Percentiles rank a stretch among this genome's conserved stretches.
These are phyloP conservation scores for Podaxis sp. DNA, from an alignment of 768 basidiomycete species.

Conservation along the genomic window DNA sequence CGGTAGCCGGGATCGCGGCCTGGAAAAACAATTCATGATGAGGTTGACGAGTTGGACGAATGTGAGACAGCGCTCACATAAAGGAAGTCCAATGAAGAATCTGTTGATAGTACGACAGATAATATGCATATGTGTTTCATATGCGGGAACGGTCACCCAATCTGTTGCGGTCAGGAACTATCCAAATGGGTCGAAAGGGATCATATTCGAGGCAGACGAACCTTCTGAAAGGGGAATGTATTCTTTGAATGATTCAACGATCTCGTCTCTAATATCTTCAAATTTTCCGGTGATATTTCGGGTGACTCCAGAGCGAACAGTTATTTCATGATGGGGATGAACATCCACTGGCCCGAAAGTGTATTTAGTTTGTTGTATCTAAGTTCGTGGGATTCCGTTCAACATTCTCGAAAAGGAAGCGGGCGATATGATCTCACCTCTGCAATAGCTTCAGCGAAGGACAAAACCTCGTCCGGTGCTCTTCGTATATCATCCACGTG, in stretches of 20 bases:
- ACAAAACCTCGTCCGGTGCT: constrained; percentile 37
- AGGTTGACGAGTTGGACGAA: background rate
- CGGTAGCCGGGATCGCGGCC: constrained; percentile 40
- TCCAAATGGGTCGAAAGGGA: no score
- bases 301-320: constrained; percentile 33
- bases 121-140: constrained; percentile 29
- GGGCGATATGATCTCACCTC: constrained; percentile 29
- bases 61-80: constrained; percentile 34
- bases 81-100: constrained; percentile 46
- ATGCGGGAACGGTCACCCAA: constrained; percentile 35
- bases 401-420: no score
- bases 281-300: constrained; percentile 38
- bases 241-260: constrained; percentile 38
- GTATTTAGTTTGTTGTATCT: constrained; percentile 39
- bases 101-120: constrained; percentile 44
- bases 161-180: constrained; percentile 24
- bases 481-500: constrained; percentile 40
- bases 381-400: background rate
- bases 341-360: constrained; percentile 33
- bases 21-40: constrained; percentile 15
- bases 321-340: constrained; percentile 31
- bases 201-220: constrained; percentile 1
- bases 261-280: constrained; percentile 44
- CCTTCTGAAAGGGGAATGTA: constrained; percentile 33
- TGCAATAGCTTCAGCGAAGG: constrained; percentile 26